Conservation (phyloP, 768 basidiomycete species). For the Erythrobasidium yunnanense region DNA sequence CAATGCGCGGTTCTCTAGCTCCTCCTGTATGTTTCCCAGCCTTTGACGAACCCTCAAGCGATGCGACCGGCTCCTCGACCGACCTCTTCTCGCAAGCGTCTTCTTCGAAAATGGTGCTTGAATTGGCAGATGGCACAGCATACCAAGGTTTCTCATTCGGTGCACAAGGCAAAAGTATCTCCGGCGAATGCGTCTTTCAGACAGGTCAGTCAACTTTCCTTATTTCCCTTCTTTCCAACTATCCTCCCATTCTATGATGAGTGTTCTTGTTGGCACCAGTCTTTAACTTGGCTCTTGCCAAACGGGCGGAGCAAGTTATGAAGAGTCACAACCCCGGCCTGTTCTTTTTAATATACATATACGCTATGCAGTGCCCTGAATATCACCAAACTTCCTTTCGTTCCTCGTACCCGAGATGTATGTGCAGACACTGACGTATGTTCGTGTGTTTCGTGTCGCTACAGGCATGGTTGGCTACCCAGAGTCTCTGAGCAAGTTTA, state of each 20-base stretch:
- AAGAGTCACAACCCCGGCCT: conserved; percentile 27
- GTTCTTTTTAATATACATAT: not conserved
- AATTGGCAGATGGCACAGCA: conserved; percentile 78
- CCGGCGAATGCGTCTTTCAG: conserved; percentile 99
- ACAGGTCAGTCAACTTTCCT: conserved; percentile 58
- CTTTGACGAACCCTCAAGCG: conserved; percentile 7
- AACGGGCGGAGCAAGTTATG: not conserved
- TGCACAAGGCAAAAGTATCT: conserved; percentile 73
- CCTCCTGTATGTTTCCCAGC: conserved; percentile 21
- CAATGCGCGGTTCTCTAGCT: not conserved
- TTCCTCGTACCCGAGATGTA: not conserved
- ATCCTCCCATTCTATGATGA: conserved; percentile 10
- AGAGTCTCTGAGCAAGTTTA: conserved; percentile 60
- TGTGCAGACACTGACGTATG: conserved; percentile 15
- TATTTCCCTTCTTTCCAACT: not conserved
- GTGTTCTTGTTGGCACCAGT: conserved; percentile 28
- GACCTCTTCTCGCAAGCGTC: conserved; percentile 5
- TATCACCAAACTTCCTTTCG: not conserved
- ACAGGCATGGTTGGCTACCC: conserved; percentile 98
- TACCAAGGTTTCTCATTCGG: conserved; percentile 87
- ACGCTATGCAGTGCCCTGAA: not conserved
- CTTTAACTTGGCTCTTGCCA: conserved; percentile 2
- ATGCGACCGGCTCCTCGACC: not conserved
- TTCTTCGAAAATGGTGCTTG: conserved; percentile 51
- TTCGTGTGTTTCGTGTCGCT: not conserved